Conservation (phyloP, 139 green algal species). For the Picochlorum sp. region DNA sequence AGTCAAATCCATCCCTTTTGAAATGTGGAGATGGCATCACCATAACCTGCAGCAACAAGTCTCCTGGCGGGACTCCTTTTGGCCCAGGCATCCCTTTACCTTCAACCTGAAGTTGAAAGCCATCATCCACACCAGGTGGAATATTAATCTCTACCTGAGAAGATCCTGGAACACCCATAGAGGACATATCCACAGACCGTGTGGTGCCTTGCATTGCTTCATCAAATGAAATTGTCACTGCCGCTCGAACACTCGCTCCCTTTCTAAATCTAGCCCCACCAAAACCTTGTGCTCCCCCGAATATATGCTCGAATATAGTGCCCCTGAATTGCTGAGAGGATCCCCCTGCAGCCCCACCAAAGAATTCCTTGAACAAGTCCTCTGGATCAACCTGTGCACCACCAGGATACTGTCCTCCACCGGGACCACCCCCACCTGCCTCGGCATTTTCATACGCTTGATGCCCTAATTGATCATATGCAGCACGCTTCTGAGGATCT, state of each 20-base stretch:
- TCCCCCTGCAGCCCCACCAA: constrained; percentile 29
- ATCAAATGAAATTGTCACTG: constrained; percentile 31
- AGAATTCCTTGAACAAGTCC: constrained; percentile 36
- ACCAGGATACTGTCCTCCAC: constrained; percentile 20
- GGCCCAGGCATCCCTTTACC: constrained; percentile 15
- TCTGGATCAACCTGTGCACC: constrained; percentile 31
- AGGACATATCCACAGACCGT: constrained; percentile 25
- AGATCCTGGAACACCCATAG: constrained; percentile 7
- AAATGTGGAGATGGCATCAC: constrained; percentile 45
- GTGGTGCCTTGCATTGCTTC: constrained; percentile 52
- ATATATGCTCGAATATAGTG: constrained; percentile 22
- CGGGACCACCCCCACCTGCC: constrained; percentile 6
- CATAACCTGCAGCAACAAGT: constrained; percentile 44
- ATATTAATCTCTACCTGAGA: constrained; percentile 44
- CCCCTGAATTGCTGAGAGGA: background rate
- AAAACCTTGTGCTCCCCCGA: constrained; percentile 5
- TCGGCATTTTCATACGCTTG: constrained; percentile 27
- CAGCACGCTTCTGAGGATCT: constrained; percentile 67
- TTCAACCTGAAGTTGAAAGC: constrained; percentile 34
- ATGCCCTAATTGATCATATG: constrained; percentile 61
- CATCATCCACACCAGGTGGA: constrained; percentile 47
- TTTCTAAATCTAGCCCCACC: background rate
- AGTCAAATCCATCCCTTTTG: constrained; percentile 34
- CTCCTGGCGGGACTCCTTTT: constrained; percentile 15
- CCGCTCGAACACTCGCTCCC: constrained; percentile 18